phyloP scores from a whole-genome alignment of 768 basidiomycete species.

The Arthromyces matolae region DNA sequence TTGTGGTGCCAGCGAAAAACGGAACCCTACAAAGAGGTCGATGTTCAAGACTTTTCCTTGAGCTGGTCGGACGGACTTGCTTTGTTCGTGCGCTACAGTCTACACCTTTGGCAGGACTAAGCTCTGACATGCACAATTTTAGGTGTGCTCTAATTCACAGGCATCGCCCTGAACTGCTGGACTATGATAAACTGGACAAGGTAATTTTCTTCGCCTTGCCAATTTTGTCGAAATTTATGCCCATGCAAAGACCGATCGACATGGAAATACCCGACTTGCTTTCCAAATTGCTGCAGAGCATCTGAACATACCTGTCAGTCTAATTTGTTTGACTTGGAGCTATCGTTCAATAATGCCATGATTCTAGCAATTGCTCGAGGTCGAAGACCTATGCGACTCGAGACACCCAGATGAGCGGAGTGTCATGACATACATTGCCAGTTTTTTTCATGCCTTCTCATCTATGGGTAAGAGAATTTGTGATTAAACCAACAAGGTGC shows the following conservation, averaged over 20 bases:
- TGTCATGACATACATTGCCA: constrained; percentile 97
- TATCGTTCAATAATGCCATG: background rate
- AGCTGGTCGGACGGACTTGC: constrained; percentile 97
- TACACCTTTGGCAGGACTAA: constrained; percentile 5
- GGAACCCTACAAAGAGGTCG: constrained; percentile 81
- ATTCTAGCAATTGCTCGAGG: constrained; percentile 86
- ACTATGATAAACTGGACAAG: constrained; percentile 86
- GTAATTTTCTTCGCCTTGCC: constrained; percentile 30
- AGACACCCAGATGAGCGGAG: constrained; percentile 91
- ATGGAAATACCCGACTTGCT: constrained; percentile 82
- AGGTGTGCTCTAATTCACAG: constrained; percentile 98
- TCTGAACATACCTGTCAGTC: constrained; percentile 83
- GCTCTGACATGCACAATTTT: constrained; percentile 5
- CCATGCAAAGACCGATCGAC: constrained; percentile 59
- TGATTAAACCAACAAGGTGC: background rate
- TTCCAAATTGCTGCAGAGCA: constrained; percentile 86
- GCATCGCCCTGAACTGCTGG: constrained; percentile 92
- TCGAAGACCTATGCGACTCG: constrained; percentile 89
- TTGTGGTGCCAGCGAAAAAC: constrained; percentile 99
- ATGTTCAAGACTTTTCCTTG: constrained; percentile 89
- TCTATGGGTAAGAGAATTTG: constrained; percentile 69
- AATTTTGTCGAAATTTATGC: background rate
- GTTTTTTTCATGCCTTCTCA: constrained; percentile 97
- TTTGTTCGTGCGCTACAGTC: constrained; percentile 54
- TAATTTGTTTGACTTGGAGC: background rate